phyloP scores from a whole-genome alignment of 192 early-diverging fungal genomes.

The Helicostylum pulchrum region DNA sequence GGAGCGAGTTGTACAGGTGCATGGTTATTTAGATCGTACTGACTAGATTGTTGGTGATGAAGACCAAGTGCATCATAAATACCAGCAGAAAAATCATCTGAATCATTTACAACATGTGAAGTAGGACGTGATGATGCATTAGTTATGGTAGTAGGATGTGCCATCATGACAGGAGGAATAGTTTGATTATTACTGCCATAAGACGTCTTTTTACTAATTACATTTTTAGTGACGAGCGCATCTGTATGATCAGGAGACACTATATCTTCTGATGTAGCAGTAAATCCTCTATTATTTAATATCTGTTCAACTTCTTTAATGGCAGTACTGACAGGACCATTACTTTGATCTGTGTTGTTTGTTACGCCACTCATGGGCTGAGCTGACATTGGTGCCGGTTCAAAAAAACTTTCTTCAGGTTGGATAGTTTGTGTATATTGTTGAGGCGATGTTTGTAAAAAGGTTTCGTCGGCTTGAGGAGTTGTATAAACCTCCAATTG shows the following conservation, averaged over 20 bases:
- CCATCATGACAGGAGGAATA: neutral
- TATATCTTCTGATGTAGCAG: neutral
- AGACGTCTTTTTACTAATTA: neutral
- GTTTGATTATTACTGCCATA: neutral
- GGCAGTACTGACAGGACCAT: slow-evolving; percentile 5
- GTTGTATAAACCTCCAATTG: neutral
- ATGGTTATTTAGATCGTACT: no score
- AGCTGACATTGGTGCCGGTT: neutral
- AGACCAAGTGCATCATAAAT: no score
- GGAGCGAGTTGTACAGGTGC: no score
- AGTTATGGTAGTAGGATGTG: neutral
- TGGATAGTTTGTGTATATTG: neutral
- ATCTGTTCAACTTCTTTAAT: slow-evolving; percentile 11
- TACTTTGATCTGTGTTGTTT: neutral
- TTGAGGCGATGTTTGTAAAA: neutral
- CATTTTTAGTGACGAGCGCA: neutral
- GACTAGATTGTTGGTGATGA: no score
- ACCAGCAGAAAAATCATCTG: no score
- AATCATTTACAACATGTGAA: no score
- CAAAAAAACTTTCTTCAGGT: neutral
- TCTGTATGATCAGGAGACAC: neutral
- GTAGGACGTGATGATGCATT: no score
- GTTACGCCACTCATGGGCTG: neutral
- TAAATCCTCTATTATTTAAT: neutral
- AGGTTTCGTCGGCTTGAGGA: neutral